phyloP scores from a whole-genome alignment of 345 rosid species.

The Acer yangbiense region DNA sequence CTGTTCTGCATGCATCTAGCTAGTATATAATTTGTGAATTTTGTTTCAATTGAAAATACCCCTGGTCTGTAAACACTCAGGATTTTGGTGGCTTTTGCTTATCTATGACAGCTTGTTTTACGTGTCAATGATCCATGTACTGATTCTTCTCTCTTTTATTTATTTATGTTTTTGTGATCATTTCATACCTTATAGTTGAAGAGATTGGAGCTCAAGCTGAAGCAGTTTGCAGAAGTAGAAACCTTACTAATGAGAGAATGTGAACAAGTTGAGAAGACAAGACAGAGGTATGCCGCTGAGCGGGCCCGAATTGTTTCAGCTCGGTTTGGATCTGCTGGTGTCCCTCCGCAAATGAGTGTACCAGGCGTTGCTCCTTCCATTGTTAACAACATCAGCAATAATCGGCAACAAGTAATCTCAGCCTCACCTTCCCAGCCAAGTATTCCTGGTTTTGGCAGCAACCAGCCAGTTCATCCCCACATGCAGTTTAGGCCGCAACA shows the following conservation, averaged over 20 bases:
- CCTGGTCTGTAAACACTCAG: not conserved
- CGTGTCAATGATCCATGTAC: not conserved
- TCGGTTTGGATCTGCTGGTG: constrained; percentile 59
- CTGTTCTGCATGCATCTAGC: not conserved
- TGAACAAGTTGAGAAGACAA: constrained; percentile 91
- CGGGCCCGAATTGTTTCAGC: constrained; percentile 63
- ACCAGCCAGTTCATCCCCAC: constrained; percentile 65
- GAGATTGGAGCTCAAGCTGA: constrained; percentile 95
- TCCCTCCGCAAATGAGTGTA: constrained; percentile 46
- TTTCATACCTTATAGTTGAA: constrained; percentile 55
- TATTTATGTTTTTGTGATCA: not conserved
- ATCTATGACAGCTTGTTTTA: not conserved
- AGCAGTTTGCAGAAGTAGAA: constrained; percentile 99
- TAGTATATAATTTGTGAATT: not conserved
- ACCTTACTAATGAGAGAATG: constrained; percentile 92
- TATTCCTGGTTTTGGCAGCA: constrained; percentile 56
- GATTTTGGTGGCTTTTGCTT: not conserved
- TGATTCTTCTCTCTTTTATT: not conserved
- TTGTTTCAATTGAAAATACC: not conserved
- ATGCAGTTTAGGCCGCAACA: constrained; percentile 85
- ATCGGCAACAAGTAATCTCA: constrained; percentile 54
- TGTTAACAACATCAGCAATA: constrained; percentile 51
- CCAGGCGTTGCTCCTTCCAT: constrained; percentile 56
- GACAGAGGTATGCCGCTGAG: constrained; percentile 84
- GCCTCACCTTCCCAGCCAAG: constrained; percentile 65